Evolutionary conservation across 805 yeast species (phyloP), one percentile per base, ranked within the genome.

Genomic region (Kodamaea laetipori): DNA sequence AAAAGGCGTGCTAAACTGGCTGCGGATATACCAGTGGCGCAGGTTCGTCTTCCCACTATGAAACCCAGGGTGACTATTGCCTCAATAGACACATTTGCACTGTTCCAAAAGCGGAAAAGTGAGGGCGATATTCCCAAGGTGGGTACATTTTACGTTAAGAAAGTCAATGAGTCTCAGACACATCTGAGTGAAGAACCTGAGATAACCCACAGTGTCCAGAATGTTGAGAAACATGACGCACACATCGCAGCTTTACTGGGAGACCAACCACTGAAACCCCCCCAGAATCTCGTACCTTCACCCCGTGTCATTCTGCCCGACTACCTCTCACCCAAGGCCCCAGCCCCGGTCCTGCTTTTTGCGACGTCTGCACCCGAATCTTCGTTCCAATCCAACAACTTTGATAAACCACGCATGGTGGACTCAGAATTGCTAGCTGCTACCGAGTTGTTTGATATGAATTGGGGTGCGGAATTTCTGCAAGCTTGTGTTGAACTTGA

Each of bases 61-160:
- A 58, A 55, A 28, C 65, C 65, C 1, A 42, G 54, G 9, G 55
- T 56, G n/a, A 53, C 61, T 13, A 56, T 56, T 18, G 53, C 57
- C 1, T 53, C 60, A 21, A 52, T 56, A 18, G 55, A 56, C 32
- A 53, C 45, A 17, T 46, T 51, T 21, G 39, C 50, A 16, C 37
- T 33, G 19, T 46, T 44, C 26, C 48, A 49, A 13, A 34, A 39
- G 37, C 12, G 41, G 12, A 40, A 32, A 18, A 40, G 43, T 37
- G 43, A 40, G 32, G 32, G 38, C 17, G 43, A 40, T 17, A 40
- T 40, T 10, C 43, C 43, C 24, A 40, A 40, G 34, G 16, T 40
- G 7, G 43, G 43, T 9, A 40, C 38, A 17, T 40, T 40, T 26
- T 40, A 39, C 37, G 34, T 30, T 30, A 30, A 8, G 6, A 21